Evolutionary conservation across 2,329 filamentous ascomycete genomes (phyloP), one percentile per base, ranked within the genome.

Genomic region (Phialemonium atrogriseum): DNA sequence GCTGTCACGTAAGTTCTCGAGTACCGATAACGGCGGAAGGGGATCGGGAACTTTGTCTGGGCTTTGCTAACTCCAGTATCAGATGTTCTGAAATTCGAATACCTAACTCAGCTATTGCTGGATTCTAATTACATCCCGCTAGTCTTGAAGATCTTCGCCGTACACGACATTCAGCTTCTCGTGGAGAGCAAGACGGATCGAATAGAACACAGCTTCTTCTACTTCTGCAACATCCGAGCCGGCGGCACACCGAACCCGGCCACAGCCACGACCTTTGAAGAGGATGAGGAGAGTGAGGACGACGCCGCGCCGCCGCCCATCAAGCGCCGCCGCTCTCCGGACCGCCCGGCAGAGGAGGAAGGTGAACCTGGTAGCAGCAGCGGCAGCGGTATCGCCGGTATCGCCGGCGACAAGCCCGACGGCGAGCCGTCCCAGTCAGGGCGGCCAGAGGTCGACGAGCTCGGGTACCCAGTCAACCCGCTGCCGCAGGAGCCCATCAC

Each of bases 31-130:
- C n/a, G n/a, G n/a, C n/a, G n/a, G n/a, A n/a, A n/a, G n/a, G n/a
- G 6, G 9, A 27, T 18, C 23, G 27, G n/a, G 13, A 20, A 12
- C n/a, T 20, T 27, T 23, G n/a, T 20, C n/a, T n/a, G n/a, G 5
- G 6, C 15, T 14, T 10, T 16, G 12, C 34, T 24, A 5, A 19
- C 8, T 12, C 5, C 4, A 5, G 27, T 26, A 5, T 5, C 28
- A 93, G 86, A 98, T 52, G 74, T 96, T 17, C 65, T 98, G 42
- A 94, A 95, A 52, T 95, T 91, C 45, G 91, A 98, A 58, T 96
- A 95, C 49, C 64, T 98, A 49, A 89, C 87, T 1, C 91, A 98
- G 51, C 71, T 98, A 3, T 65, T 98, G 9, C 70, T 98, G 17
- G 91, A 98, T 56, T 91, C 86, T 4, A 96, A 94, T 54, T 98